Percentiles rank a stretch among this genome's conserved stretches.
These are phyloP conservation scores for Podaxis pistillaris DNA, from an alignment of 768 basidiomycete species.

Conservation along the genomic window DNA sequence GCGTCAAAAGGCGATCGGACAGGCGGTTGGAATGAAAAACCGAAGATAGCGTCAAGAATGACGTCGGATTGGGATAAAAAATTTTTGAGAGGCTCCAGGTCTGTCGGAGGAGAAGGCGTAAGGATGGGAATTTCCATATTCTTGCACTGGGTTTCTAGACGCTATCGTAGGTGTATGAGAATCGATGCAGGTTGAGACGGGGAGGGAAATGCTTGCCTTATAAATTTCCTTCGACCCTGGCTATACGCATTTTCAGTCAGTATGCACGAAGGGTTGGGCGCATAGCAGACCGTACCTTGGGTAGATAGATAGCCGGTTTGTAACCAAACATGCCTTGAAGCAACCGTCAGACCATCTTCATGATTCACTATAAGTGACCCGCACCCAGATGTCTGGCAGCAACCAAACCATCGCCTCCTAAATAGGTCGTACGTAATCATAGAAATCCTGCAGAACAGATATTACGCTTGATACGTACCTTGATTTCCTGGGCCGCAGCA, in stretches of 20 bases:
- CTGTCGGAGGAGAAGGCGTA: constrained; percentile 37
- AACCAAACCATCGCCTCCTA: constrained; percentile 92
- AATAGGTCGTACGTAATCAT: neutral
- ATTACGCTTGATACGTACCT: constrained; percentile 34
- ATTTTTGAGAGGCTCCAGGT: constrained; percentile 42
- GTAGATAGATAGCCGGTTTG: constrained; percentile 85
- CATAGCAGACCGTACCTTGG: constrained; percentile 60
- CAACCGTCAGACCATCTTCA: neutral
- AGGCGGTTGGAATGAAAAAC: constrained; percentile 95
- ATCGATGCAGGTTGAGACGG: neutral
- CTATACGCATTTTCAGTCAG: constrained; percentile 33
- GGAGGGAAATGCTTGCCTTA: constrained; percentile 42
- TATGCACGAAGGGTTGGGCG: neutral
- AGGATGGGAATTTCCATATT: constrained; percentile 86
- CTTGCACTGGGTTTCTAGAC: constrained; percentile 80
- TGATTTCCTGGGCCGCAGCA: constrained; percentile 98
- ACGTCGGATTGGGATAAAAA: constrained; percentile 68
- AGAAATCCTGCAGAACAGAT: neutral
- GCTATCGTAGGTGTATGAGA: constrained; percentile 36
- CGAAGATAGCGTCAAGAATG: constrained; percentile 94
- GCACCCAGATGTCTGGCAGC: constrained; percentile 91
- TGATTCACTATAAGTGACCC: constrained; percentile 19
- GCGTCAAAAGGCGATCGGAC: constrained; percentile 84
- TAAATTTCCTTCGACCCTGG: constrained; percentile 94
- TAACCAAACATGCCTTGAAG: constrained; percentile 87